Percentiles rank a stretch among this genome's conserved stretches.
phyloP scores from a whole-genome alignment of 2,329 filamentous ascomycete species.

The Aspergillus calidoustus region DNA sequence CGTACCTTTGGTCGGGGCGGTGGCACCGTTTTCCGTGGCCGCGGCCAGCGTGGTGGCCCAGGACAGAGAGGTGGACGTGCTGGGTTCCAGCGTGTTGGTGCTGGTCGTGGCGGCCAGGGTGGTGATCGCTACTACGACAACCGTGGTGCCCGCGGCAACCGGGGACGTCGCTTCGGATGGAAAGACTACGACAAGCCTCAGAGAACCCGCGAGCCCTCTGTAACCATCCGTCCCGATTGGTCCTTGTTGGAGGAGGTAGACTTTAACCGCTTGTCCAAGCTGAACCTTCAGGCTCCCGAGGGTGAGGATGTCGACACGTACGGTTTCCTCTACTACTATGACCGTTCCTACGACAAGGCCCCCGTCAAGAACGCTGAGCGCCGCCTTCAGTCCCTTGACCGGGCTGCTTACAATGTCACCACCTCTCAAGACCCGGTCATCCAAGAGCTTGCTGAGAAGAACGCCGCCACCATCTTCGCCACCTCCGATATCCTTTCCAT shows the following conservation, averaged over 20 bases:
- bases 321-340: conserved; percentile 98
- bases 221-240: conserved; percentile 97
- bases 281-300: conserved; percentile 92
- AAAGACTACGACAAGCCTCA: conserved; percentile 98
- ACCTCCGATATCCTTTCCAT: conserved; percentile 97
- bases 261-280: conserved; percentile 90
- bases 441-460: conserved; percentile 93
- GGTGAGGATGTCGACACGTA: conserved; percentile 95
- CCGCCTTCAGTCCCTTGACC: conserved; percentile 86
- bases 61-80: conserved; percentile 71
- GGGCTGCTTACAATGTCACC: conserved; percentile 96
- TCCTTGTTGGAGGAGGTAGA: conserved; percentile 96
- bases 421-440: conserved; percentile 96
- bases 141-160: conserved; percentile 70
- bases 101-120: conserved; percentile 70
- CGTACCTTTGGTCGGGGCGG: conserved; percentile 83
- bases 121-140: conserved; percentile 71
- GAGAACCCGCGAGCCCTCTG: conserved; percentile 91
- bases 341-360: conserved; percentile 91
- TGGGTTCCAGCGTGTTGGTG: conserved; percentile 73
- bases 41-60: conserved; percentile 75
- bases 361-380: conserved; percentile 87
- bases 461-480: conserved; percentile 95
- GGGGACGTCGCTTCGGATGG: conserved; percentile 91
- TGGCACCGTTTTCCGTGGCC: conserved; percentile 83